Base-by-base conservation (phyloP, 2,329 filamentous ascomycete species). In the Claviceps humidiphila region DNA sequence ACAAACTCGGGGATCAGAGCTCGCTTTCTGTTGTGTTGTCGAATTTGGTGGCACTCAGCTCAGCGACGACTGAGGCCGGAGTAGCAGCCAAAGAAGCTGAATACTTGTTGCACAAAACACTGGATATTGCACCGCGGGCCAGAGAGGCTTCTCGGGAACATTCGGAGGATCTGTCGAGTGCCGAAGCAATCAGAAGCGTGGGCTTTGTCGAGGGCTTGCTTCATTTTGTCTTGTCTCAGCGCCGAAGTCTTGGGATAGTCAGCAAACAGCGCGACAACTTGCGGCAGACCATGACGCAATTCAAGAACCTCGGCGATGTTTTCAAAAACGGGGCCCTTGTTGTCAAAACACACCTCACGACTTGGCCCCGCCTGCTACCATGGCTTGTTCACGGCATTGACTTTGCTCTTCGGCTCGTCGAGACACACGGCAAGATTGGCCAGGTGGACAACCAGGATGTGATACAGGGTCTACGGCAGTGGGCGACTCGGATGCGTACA, bases 131-230 rank as follows among this genome's bases (percentile, higher is more conserved):
- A 58, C 78, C 84, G 16, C 76, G 77, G 58, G 78, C 85, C 49
- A 80, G 91, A 60, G 73, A 78, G 43, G 76, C 83, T 34, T 73
- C 80, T 9, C 76, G 82, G 57, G 83, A 88, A 49, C 89, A 95
- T 66, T 89, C 87, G 0, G 84, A 87, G 40, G 94, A 98, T 57
- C 70, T 98, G 41, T 95, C 85, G 45, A 77, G 82, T 43, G 84
- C 87, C 8, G 89, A 96, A 59, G 78, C 93, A 7, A 76, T 78
- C 43, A 79, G 90, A 61, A 90, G 89, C 63, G 77, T 87, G 48
- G 89, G 89, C 0, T 87, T 87, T 57, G 72, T 96, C n/a, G 93
- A 98, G 64, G 89, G 90, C 26, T 75, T 96, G 54, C 71, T 97
- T 34, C 76, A 84, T 54, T 69, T 81, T n/a, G 65, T 79, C 1